Percentiles rank a stretch among this genome's conserved stretches.
These are phyloP conservation scores for Alternaria sp. DNA, from an alignment of 2,329 filamentous ascomycete genomes.

Conservation along the genomic window DNA sequence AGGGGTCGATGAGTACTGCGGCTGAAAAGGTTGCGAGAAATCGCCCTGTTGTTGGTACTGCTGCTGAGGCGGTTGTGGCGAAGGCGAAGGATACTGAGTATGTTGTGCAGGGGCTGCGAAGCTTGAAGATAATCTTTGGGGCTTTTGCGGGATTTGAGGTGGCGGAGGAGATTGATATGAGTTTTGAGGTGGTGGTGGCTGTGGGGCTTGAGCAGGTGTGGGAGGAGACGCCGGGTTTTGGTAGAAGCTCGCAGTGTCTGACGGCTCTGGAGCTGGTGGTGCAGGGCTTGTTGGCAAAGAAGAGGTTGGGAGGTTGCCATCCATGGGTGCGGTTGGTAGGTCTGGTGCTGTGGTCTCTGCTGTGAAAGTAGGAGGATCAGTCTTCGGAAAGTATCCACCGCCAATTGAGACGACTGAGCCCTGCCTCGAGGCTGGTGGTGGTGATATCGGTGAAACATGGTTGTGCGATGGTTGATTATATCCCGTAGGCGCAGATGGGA, in stretches of 20 bases:
- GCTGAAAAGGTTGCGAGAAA: conserved; percentile 19
- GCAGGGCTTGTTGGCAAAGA: conserved; percentile 31
- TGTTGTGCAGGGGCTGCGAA: conserved; percentile 21
- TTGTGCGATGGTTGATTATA: conserved; percentile 52
- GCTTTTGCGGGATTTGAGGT: conserved; percentile 19
- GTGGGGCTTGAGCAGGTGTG: conserved; percentile 39
- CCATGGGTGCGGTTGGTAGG: conserved; percentile 49
- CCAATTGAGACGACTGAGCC: conserved; percentile 58
- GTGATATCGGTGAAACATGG: conserved; percentile 64
- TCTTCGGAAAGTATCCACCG: conserved; percentile 66
- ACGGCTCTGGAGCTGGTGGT: conserved; percentile 34
- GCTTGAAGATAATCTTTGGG: conserved; percentile 19
- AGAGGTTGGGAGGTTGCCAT: conserved; percentile 39
- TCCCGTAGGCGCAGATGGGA: conserved; percentile 43
- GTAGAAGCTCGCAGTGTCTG: conserved; percentile 46
- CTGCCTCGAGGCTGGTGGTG: conserved; percentile 54
- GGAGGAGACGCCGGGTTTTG: conserved; percentile 50
- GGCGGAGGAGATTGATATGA: conserved; percentile 28
- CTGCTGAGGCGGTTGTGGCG: conserved; percentile 17
- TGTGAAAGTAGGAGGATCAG: conserved; percentile 57
- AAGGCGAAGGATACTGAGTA: conserved; percentile 6
- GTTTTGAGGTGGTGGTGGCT: conserved; percentile 35
- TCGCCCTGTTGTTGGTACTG: conserved; percentile 15
- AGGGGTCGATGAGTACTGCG: conserved; percentile 25
- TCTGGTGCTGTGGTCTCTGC: conserved; percentile 48